Base-by-base conservation (phyloP, 805 yeast genomes). In the Metschnikowia shivogae region DNA sequence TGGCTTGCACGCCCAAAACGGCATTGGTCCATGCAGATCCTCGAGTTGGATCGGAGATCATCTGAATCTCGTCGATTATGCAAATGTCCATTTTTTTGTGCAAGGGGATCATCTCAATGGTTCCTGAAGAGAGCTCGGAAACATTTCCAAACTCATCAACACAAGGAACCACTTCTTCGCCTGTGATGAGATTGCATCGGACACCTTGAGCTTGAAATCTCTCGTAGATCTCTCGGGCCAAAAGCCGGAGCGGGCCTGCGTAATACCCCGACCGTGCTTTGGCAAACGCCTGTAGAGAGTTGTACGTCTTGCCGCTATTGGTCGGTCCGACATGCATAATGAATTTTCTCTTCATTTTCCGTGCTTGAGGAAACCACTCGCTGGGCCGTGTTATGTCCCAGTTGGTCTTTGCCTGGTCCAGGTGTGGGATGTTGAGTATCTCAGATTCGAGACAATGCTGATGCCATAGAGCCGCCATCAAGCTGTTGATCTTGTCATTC, bases 281-380 rank as follows among this genome's bases (percentile, higher is more conserved):
- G 54, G 81, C 81, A 39, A 93, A 71, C 44, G 80, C 74, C 55
- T 84, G 73, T 37, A 93, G 67, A 0, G 98, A 96, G 39, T 78
- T 76, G 59, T 87, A 86, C 0, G 98, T 93, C 58, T 93, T 93
- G 10, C 99, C 99, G 53, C 93, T 83, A 62, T 93, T 93, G 0
- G 99, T 93, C 1, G 99, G 99, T 0, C 99, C 99, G 9, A 93
- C 87, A 61, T 93, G 99, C 81, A 93, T 78, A n/a, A 85, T 76
- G 39, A 93, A 74, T 41, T 84, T 82, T 33, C 99, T 72, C 51
- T 80, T 82, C 69, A 89, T 71, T 50, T 81, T 78, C 33, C 98
- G 72, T 0, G 99, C 95, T 36, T 74, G 80, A 0, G 98, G 96
- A 57, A 74, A 93, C 89, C 95, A 86, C 52, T 68, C 68, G 4